Conservation (phyloP, 495 filamentous ascomycete species). For the Daldinia loculata region DNA sequence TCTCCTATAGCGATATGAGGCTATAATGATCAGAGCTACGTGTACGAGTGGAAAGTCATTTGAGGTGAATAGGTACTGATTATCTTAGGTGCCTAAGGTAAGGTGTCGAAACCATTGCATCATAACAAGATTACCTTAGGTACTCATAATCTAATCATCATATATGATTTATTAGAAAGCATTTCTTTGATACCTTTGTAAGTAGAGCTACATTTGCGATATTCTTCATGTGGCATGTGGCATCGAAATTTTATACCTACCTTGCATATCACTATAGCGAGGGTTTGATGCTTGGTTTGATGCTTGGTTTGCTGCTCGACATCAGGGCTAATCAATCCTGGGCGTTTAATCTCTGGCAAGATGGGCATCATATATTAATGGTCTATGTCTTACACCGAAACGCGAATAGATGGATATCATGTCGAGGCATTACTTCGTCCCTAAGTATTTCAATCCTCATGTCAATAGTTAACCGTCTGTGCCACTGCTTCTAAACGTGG, state of each 20-base stretch:
- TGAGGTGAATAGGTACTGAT: neutral
- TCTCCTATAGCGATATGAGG: constrained; percentile 20
- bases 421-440: constrained; percentile 22
- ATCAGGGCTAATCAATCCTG: neutral
- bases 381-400: constrained; percentile 11
- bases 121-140: too few species aligned
- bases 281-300: neutral
- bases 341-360: neutral
- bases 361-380: neutral
- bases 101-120: too few species aligned
- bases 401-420: constrained; percentile 38
- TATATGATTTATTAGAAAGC: too few species aligned
- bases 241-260: neutral
- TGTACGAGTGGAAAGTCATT: neutral
- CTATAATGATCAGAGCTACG: constrained; percentile 6
- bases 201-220: too few species aligned
- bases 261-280: constrained; percentile 3
- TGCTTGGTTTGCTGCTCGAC: neutral
- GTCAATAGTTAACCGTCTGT: constrained; percentile 73
- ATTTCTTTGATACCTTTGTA: too few species aligned
- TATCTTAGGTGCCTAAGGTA: neutral
- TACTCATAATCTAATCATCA: too few species aligned
- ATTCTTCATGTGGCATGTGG: neutral
- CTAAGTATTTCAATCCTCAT: constrained; percentile 8
- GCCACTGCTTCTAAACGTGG: constrained; percentile 91